These are phyloP conservation scores for Aspergillus ostianus DNA, from an alignment of 495 filamentous ascomycete species.

Conservation along the genomic window DNA sequence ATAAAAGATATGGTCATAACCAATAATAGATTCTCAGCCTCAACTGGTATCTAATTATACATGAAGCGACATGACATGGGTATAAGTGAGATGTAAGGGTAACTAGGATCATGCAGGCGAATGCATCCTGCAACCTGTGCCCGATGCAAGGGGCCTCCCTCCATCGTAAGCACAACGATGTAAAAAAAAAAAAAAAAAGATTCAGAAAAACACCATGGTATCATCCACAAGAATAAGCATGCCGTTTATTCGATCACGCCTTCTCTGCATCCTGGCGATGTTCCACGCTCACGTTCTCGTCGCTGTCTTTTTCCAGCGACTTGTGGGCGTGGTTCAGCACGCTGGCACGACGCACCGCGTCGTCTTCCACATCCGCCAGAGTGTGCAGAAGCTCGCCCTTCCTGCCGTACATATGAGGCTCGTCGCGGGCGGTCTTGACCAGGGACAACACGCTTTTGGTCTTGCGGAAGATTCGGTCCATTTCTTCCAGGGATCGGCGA, in stretches of 20 bases:
- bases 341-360: conserved; percentile 36
- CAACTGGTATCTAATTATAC: background rate
- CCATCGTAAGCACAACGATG: too few relatives aligned
- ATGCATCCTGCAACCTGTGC: too few relatives aligned
- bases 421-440: conserved; percentile 55
- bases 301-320: conserved; percentile 30
- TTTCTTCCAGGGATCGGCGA: conserved; percentile 71
- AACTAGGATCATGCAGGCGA: too few relatives aligned
- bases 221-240: background rate
- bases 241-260: conserved; percentile 1
- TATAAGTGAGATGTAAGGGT: background rate
- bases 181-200: background rate
- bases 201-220: too few relatives aligned
- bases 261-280: conserved; percentile 19
- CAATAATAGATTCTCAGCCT: background rate
- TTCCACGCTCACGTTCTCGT: conserved; percentile 24
- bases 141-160: too few relatives aligned
- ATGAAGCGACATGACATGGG: background rate
- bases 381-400: conserved; percentile 60
- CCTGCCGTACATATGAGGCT: conserved; percentile 69
- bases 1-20: background rate
- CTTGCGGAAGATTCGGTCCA: conserved; percentile 75
- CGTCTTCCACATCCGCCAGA: conserved; percentile 37
- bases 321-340: conserved; percentile 28
- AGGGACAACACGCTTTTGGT: conserved; percentile 53